Percentiles rank a stretch among this genome's conserved stretches.
These are phyloP conservation scores for Coix lacrymajobi DNA, from an alignment of 176 grass and related monocot species.

Conservation along the genomic window DNA sequence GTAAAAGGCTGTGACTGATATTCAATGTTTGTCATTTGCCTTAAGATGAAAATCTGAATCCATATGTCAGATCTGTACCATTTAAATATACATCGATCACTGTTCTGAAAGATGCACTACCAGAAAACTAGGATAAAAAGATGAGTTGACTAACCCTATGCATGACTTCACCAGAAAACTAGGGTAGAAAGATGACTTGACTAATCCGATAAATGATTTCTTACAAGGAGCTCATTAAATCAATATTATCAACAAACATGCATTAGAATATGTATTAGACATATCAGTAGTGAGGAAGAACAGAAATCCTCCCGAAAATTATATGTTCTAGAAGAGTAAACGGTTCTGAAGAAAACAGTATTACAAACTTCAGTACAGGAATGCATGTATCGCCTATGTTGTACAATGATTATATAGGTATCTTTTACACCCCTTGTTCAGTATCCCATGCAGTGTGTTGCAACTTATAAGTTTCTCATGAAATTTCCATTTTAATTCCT, in stretches of 20 bases:
- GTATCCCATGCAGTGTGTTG: not conserved
- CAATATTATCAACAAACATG: not conserved
- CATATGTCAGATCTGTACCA: slow-evolving; percentile 9
- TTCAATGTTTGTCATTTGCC: slow-evolving; percentile 17
- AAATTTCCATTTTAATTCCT: not conserved
- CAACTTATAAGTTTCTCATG: not conserved
- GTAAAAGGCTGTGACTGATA: slow-evolving; percentile 6
- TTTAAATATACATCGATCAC: not conserved
- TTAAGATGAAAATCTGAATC: slow-evolving; percentile 3
- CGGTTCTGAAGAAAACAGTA: not conserved
- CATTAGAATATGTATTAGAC: not conserved
- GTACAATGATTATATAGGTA: not conserved
- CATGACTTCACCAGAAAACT: not conserved
- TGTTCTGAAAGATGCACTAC: not conserved
- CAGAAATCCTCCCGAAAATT: not conserved
- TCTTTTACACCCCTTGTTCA: not conserved
- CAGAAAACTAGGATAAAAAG: not conserved
- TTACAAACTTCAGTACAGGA: not conserved
- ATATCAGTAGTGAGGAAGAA: not conserved
- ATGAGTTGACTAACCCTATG: not conserved
- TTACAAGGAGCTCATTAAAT: not conserved
- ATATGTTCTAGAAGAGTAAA: not conserved
- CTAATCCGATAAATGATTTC: not conserved
- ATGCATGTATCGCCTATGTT: not conserved
- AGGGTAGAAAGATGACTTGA: not conserved